phyloP scores from a whole-genome alignment of 257 asterid species.

The Verbena officinalis region DNA sequence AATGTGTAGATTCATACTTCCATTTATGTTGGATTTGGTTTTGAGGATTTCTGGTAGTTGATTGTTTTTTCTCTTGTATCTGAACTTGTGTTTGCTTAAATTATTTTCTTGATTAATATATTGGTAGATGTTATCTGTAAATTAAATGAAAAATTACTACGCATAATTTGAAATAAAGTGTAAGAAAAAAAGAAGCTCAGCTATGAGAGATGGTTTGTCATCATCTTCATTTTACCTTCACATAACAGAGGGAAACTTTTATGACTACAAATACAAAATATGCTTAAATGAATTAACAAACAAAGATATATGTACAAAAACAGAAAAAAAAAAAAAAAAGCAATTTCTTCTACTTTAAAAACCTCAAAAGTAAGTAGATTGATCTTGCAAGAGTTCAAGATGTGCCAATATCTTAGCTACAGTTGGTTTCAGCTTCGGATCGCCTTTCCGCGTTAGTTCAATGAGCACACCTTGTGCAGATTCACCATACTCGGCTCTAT shows the following conservation, averaged over 20 bases:
- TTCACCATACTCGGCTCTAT: constrained; percentile 44
- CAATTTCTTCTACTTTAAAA: not conserved
- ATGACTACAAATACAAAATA: no score
- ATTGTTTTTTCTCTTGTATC: not conserved
- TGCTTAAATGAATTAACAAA: no score
- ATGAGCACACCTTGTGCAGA: constrained; percentile 50
- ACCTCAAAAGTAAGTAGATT: constrained; percentile 53
- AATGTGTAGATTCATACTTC: not conserved
- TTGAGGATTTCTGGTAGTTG: not conserved
- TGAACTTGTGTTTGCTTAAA: not conserved
- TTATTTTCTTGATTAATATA: not conserved
- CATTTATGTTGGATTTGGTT: not conserved
- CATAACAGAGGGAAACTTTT: no score
- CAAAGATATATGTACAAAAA: not conserved
- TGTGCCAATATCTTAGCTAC: constrained; percentile 54
- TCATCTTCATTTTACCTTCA: no score
- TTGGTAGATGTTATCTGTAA: no score
- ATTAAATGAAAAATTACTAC: no score
- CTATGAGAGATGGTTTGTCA: no score
- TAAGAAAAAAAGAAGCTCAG: no score
- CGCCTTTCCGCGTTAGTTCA: constrained; percentile 54
- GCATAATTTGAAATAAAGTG: no score
- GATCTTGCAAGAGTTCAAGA: constrained; percentile 52
- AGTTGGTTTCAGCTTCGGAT: constrained; percentile 46
- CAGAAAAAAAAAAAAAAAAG: not conserved